Base-by-base conservation (phyloP, 2,329 filamentous ascomycete genomes). In the Lojkania enalia region DNA sequence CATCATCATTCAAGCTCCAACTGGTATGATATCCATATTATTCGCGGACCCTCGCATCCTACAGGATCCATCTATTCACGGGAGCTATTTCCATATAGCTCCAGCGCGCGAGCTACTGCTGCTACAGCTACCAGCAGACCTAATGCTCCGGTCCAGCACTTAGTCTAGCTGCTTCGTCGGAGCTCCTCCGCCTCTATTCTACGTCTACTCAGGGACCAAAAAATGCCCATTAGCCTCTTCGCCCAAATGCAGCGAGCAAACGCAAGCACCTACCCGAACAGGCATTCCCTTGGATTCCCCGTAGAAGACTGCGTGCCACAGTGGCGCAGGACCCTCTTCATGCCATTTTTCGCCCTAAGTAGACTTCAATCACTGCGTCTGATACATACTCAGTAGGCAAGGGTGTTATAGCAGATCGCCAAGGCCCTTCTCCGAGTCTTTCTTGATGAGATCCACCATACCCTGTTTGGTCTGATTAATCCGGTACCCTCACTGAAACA, bases 371-470 rank as follows among this genome's bases (percentile, higher is more conserved):
- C 21, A 9, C 16, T 23, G 25, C 18, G n/a, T 12, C 25, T 37
- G 9, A 33, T 37, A 27, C n/a, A n/a, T n/a, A 16, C 6, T 9
- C 14, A 16, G 20, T 25, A n/a, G 15, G 14, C 13, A 31, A 13
- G 35, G 29, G 15, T 27, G 33, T 54, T 55, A 94, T 58, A 96
- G 84, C 48, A 99, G 74, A 68, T 95, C 91, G 54, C 89, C 83
- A 53, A 99, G 87, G 13, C 86, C 84, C 74, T 96, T 96, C 69
- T 96, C 91, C 6, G 91, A 88, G 67, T 99, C 94, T 60, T 90
- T 88, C 64, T 88, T 87, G 63, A 99, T 96, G 61, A 99, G 73
- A 21, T 96, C 90, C 42, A 94, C 73, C 94, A 99, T 99, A 20
- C 92, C 94, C 90, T 95, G 48, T 36, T 19, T 35, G 13, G 32